These are phyloP conservation scores for Wickerhamomyces mucosus DNA, from an alignment of 805 yeast species.

Conservation along the genomic window DNA sequence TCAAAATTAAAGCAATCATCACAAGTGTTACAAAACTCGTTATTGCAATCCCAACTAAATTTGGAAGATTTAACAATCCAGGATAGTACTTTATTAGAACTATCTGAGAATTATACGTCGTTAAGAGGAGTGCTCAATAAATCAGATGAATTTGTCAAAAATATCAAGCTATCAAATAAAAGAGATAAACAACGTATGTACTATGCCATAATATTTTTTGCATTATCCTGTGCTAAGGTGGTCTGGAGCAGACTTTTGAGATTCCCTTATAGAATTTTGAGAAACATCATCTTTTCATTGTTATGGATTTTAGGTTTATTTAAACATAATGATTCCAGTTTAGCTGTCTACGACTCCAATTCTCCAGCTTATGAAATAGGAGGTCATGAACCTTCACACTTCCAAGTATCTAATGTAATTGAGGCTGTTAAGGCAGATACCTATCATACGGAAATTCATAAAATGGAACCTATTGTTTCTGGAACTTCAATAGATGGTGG, in stretches of 20 bases:
- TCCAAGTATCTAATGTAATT: too few relatives aligned
- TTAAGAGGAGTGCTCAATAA: constrained; percentile 13
- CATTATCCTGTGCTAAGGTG: constrained; percentile 11
- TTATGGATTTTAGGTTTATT: constrained; percentile 9
- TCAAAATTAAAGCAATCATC: constrained; percentile 15
- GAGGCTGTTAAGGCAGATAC: too few relatives aligned
- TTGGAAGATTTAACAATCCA: constrained; percentile 18
- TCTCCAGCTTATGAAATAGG: too few relatives aligned
- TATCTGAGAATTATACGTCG: constrained; percentile 13
- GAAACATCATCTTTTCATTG: constrained; percentile 5
- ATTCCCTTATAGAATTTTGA: constrained; percentile 11
- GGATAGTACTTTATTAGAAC: constrained; percentile 10
- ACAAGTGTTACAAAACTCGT: constrained; percentile 16
- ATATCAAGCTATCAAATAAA: constrained; percentile 16
- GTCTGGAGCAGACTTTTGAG: constrained; percentile 15
- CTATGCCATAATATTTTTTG: constrained; percentile 14
- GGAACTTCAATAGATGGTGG: too few relatives aligned
- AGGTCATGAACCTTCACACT: too few relatives aligned
- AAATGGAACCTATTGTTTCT: too few relatives aligned
- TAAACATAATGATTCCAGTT: constrained; percentile 2
- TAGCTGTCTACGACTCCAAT: too few relatives aligned
- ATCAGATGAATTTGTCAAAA: constrained; percentile 17
- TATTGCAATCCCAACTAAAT: constrained; percentile 18
- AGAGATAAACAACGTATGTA: constrained; percentile 17
- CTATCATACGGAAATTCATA: too few relatives aligned